These are phyloP conservation scores for Byssothecium circinans DNA, from an alignment of 2,329 filamentous ascomycete genomes.

Conservation along the genomic window DNA sequence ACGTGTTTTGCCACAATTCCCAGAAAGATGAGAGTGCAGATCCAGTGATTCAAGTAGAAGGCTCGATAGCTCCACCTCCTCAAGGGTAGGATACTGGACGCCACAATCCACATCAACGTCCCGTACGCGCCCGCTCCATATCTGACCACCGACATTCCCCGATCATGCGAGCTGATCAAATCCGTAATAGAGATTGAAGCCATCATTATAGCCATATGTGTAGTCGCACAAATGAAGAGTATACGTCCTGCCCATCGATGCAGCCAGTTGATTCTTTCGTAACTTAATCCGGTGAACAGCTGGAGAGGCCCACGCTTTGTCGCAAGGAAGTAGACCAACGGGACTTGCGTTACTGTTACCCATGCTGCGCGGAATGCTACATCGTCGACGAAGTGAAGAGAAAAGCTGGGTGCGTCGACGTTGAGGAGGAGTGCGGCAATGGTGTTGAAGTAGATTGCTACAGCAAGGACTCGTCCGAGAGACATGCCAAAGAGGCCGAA, in stretches of 20 bases:
- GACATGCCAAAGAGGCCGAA: constrained; percentile 2
- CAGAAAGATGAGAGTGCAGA: constrained; percentile 25
- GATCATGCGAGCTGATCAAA: constrained; percentile 21
- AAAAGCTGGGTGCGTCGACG: constrained; percentile 25
- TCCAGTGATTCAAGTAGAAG: constrained; percentile 33
- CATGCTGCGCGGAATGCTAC: constrained; percentile 35
- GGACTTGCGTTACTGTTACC: constrained; percentile 32
- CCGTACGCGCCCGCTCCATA: constrained; percentile 29
- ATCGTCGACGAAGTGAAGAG: constrained; percentile 29
- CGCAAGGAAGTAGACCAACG: constrained; percentile 29
- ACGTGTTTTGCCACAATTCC: constrained; percentile 26
- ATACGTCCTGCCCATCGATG: constrained; percentile 28
- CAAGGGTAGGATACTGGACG: constrained; percentile 24
- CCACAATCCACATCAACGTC: constrained; percentile 26
- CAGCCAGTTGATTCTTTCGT: constrained; percentile 28
- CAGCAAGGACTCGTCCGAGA: constrained; percentile 9
- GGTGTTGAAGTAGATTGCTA: constrained; percentile 9
- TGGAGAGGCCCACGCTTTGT: constrained; percentile 29
- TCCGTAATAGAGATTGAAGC: constrained; percentile 23
- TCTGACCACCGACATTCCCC: constrained; percentile 23
- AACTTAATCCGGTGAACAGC: constrained; percentile 19
- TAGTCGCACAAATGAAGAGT: constrained; percentile 29
- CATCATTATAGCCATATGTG: constrained; percentile 30
- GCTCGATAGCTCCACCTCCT: constrained; percentile 26
- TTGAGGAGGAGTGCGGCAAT: constrained; percentile 15